Percentiles rank a stretch among this genome's conserved stretches.
Conservation (phyloP, 2,329 filamentous ascomycete species). For the Cercospora janseana region DNA sequence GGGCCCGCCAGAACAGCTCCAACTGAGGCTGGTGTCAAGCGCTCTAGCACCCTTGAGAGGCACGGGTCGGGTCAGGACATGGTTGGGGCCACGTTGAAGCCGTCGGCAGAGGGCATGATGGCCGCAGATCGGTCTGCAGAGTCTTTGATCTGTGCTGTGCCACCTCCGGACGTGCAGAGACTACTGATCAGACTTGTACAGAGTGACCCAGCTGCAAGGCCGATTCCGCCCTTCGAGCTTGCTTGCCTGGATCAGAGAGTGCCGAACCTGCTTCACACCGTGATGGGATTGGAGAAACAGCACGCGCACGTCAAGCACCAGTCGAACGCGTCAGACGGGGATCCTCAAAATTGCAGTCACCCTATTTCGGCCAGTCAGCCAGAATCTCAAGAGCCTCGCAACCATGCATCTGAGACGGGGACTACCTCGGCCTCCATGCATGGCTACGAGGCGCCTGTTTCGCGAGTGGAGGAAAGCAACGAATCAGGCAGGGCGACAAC, state of each 20-base stretch:
- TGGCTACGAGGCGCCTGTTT: too few species aligned
- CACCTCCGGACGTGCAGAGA: constrained; percentile 1
- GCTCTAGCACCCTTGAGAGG: constrained; percentile 3
- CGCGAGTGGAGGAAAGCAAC: too few species aligned
- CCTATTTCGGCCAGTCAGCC: too few species aligned
- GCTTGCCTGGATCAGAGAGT: background rate
- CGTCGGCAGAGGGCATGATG: background rate
- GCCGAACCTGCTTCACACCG: background rate
- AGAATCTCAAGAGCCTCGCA: too few species aligned
- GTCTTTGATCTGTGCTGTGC: background rate
- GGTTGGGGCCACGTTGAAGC: background rate
- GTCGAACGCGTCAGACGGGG: too few species aligned
- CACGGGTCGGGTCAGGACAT: background rate
- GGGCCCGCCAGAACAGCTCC: background rate
- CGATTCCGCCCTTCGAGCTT: constrained; percentile 9
- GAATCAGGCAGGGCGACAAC: too few species aligned
- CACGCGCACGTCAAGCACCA: too few species aligned
- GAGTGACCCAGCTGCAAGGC: constrained; percentile 3
- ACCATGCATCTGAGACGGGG: too few species aligned
- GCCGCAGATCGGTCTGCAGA: background rate
- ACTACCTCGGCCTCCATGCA: too few species aligned
- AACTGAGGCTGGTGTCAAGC: background rate
- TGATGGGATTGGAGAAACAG: background rate
- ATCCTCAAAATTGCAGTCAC: too few species aligned
- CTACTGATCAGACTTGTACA: background rate